phyloP scores from a whole-genome alignment of 2,329 filamentous ascomycete species.

The Colletotrichum gigasporum region DNA sequence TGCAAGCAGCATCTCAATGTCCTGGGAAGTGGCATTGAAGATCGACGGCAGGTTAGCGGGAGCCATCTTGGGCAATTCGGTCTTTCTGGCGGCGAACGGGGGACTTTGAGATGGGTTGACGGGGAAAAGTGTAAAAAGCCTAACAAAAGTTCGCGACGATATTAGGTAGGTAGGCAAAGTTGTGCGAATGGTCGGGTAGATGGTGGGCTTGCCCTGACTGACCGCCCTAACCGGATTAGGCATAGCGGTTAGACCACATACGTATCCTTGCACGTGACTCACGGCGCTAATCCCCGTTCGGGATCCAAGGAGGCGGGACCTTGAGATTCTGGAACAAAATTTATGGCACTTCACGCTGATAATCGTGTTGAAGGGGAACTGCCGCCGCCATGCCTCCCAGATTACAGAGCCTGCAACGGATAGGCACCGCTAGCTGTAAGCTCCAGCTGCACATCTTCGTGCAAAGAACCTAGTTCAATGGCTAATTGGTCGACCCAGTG shows the following conservation, averaged over 20 bases:
- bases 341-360: constrained; percentile 26
- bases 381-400: constrained; percentile 71
- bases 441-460: neutral
- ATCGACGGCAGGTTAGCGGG: constrained; percentile 91
- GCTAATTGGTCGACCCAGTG: constrained; percentile 53
- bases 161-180: constrained; percentile 11
- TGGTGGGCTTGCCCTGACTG: constrained; percentile 19
- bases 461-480: constrained; percentile 14
- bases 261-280: constrained; percentile 41
- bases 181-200: no score
- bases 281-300: constrained; percentile 34
- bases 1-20: constrained; percentile 99
- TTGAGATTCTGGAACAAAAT: constrained; percentile 27
- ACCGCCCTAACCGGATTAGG: constrained; percentile 5
- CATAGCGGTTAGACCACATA: neutral
- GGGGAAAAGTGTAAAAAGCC: constrained; percentile 17
- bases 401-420: constrained; percentile 68
- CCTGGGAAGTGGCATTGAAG: constrained; percentile 97
- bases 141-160: constrained; percentile 24
- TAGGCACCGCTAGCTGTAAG: constrained; percentile 70
- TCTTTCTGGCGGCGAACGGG: constrained; percentile 31
- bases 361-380: constrained; percentile 33
- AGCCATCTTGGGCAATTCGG: constrained; percentile 76
- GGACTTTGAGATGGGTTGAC: constrained; percentile 37
- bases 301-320: neutral